Conservation (phyloP, 106 monocot genomes). For the Dioscorea zingiberensis region DNA sequence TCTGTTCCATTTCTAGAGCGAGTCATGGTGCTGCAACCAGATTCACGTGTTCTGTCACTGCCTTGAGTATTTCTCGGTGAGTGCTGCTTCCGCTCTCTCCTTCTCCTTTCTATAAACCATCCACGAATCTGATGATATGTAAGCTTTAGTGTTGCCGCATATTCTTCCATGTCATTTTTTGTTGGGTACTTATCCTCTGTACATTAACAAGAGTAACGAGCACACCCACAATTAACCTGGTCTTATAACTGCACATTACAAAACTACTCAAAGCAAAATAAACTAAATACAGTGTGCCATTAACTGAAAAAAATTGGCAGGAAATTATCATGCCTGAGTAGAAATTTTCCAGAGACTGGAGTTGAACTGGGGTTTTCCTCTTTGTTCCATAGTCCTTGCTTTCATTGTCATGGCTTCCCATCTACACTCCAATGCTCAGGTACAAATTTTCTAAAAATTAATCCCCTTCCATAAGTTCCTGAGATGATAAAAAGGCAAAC, state of each 20-base stretch:
- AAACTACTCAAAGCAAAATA: too few species aligned
- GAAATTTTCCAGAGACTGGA: constrained; percentile 45
- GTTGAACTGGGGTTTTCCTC: constrained; percentile 47
- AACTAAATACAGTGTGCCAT: too few species aligned
- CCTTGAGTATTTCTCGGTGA: too few species aligned
- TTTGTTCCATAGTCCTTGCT: constrained; percentile 20
- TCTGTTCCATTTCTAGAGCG: neutral
- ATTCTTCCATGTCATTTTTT: constrained; percentile 40
- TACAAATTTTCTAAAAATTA: too few species aligned
- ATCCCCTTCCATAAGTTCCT: neutral
- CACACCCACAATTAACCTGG: neutral
- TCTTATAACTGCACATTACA: too few species aligned
- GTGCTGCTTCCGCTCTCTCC: constrained; percentile 47
- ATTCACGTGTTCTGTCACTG: neutral
- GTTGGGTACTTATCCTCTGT: constrained; percentile 64
- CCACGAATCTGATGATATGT: constrained; percentile 61
- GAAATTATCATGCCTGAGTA: constrained; percentile 36
- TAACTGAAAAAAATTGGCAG: neutral
- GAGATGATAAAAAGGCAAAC: too few species aligned
- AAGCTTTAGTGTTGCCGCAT: constrained; percentile 46
- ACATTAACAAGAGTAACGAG: constrained; percentile 1
- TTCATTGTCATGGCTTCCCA: constrained; percentile 14
- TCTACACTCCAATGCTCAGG: too few species aligned
- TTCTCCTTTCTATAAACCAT: constrained; percentile 83
- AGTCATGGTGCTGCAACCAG: constrained; percentile 1